Evolutionary conservation across 805 yeast species (phyloP), one percentile per base, ranked within the genome.

Genomic region (Metahyphopichia silvanorum): DNA sequence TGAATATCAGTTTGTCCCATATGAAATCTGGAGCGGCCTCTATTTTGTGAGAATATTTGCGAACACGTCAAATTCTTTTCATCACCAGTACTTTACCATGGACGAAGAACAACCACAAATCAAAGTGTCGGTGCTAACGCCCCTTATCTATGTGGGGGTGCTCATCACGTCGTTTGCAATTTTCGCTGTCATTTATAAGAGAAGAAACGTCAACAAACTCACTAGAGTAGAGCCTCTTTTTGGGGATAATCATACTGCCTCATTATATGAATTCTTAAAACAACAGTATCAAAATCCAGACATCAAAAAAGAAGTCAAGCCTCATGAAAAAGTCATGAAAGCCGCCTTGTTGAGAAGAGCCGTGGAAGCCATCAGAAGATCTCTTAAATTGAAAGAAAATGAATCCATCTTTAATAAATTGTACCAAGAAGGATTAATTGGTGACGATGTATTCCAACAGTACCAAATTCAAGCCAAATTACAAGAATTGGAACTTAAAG

Each of bases 391-490:
- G 54, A 82, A 84, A 54, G 97, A 91, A 53, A 69, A 75, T 40
- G 84, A 84, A 56, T 80, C 81, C 5, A 77, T 71, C 35, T 74
- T 87, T 49, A 77, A 74, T 31, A 68, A 74, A 34, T 66, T 93
- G 39, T 89, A 88, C 55, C 91, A 89, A 52, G 77, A 77, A 33
- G 98, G 98, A 0, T 78, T 88, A 12, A 80, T 93, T 40, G 97
- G 97, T 21, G 98, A 93, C 49, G 95, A 85, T 33, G 66, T 86
- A 21, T 83, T 77, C 72, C 82, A 84, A 55, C 80, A 93, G 47
- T 88, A 75, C 57, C 80, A 78, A 44, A 74, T 86, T 31, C 88
- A 86, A 43, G 75, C 74, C 37, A 86, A 86, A 58, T 55, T 88
- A 40, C 83, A 84, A 46, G 95, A 88, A 48, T 53, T 82, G 17